Percentiles rank a stretch among this genome's conserved stretches.
These are phyloP conservation scores for Fusarium sp. DNA, from an alignment of 2,329 filamentous ascomycete genomes.

Conservation along the genomic window DNA sequence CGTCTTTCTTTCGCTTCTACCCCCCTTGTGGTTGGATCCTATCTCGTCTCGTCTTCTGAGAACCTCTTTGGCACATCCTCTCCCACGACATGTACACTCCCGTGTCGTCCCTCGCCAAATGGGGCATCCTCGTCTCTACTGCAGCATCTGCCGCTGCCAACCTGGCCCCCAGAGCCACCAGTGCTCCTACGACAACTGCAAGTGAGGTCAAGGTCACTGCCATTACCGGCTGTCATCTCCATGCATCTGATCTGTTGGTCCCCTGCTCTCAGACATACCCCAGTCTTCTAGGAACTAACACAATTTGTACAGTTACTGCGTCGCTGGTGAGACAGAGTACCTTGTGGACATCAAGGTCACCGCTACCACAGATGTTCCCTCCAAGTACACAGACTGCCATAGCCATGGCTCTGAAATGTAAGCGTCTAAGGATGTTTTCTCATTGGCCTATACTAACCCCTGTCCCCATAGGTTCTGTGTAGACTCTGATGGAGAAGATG, in stretches of 20 bases:
- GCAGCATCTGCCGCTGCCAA: constrained; percentile 29
- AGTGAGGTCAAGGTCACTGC: constrained; percentile 49
- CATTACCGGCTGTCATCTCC: constrained; percentile 57
- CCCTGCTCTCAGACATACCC: not conserved
- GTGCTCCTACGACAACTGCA: constrained; percentile 44
- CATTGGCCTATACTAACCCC: constrained; percentile 10
- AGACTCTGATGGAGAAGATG: constrained; percentile 69
- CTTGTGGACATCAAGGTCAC: constrained; percentile 62
- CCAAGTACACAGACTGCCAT: constrained; percentile 75
- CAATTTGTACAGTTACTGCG: constrained; percentile 54
- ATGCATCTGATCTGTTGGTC: constrained; percentile 55
- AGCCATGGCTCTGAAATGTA: constrained; percentile 69
- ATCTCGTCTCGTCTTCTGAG: constrained; percentile 3
- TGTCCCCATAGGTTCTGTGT: constrained; percentile 67
- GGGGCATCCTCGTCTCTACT: constrained; percentile 31
- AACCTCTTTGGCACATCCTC: not conserved
- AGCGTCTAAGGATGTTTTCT: constrained; percentile 33
- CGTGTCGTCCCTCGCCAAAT: constrained; percentile 31
- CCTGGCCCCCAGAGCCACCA: constrained; percentile 49
- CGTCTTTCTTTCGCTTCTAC: constrained; percentile 8
- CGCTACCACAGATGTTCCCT: constrained; percentile 66
- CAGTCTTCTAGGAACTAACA: constrained; percentile 1
- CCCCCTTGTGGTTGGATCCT: constrained; percentile 6
- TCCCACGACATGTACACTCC: constrained; percentile 28
- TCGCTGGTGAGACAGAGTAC: constrained; percentile 58